Base-by-base conservation (phyloP, 441 rosid genomes). In the Breynia disticha region DNA sequence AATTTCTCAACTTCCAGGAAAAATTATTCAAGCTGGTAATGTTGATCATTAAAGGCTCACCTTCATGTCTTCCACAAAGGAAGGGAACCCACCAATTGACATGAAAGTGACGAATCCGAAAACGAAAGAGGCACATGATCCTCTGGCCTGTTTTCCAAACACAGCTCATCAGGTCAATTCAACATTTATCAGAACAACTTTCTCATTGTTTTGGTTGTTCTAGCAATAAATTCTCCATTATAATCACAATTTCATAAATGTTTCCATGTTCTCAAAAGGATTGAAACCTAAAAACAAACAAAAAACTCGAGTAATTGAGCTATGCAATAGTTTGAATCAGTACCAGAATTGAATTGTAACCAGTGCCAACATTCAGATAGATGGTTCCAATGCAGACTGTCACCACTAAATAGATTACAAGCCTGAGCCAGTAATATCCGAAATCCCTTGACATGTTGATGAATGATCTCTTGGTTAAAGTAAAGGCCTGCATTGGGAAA, bases 61-160 rank as follows among this genome's bases (percentile, higher is more conserved):
- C 88, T 90, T 90, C 96, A 91, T 91, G 61, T 91, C 98, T 76
- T 91, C 96, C 15, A 88, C 90, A 59, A 91, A 91, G n/a, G 96
- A 91, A 74, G 98, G 98, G 63, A 91, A 91, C 16, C 96, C 96
- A 14, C 98, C 98, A 62, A 91, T 91, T 1, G 96, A 91, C 98
- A 91, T 91, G 72, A 91, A 91, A 19, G 98, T 91, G 46, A 91
- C 95, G 65, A 91, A 88, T 32, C 98, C 96, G 57, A 91, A 91
- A 52, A 91, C 96, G 18, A 91, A 91, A 19, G 98, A 86, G 19
- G 95, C 95, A 55, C 98, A 87, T 39, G 98, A 77, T 15, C 98
- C 96, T 46, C 98, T 77, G 48, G 98, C 95, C 98, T 90, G 84
- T 61, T 58, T 18, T 50, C 55, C 46, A 41, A 38, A 62, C 17